These are phyloP conservation scores for Pseudotulostoma volvatum DNA, from an alignment of 495 filamentous ascomycete species.

Conservation along the genomic window DNA sequence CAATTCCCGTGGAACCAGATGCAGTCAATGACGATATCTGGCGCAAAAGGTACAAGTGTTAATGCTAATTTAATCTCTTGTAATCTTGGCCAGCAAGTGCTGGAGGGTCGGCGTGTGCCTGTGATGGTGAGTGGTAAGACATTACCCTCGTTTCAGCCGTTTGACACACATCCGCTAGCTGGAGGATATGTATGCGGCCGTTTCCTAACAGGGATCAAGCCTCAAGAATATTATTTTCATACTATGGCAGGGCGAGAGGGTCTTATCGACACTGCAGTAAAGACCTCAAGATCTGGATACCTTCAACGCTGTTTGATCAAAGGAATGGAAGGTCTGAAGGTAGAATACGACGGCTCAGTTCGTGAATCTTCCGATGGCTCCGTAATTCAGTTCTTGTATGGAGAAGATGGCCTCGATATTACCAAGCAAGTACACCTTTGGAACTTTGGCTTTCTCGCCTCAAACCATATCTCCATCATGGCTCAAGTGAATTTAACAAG, in stretches of 20 bases:
- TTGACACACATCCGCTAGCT: conserved; percentile 73
- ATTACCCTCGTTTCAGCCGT: conserved; percentile 83
- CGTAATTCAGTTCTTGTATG: conserved; percentile 89
- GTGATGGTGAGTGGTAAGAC: conserved; percentile 98
- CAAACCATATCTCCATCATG: conserved; percentile 49
- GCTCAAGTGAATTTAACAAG: conserved; percentile 33
- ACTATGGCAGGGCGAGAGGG: conserved; percentile 98
- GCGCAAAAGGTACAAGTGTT: conserved; percentile 82
- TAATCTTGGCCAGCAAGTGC: conserved; percentile 89
- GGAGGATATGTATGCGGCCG: conserved; percentile 90
- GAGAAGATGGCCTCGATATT: conserved; percentile 89
- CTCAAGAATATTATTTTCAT: conserved; percentile 99
- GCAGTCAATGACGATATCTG: conserved; percentile 95
- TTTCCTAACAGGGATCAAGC: conserved; percentile 94
- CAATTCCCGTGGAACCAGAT: conserved; percentile 94
- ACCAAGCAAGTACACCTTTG: conserved; percentile 83
- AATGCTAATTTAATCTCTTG: conserved; percentile 97
- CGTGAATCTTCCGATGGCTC: conserved; percentile 76
- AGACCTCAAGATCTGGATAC: conserved; percentile 93
- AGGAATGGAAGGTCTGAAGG: conserved; percentile 89
- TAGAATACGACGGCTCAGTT: conserved; percentile 86
- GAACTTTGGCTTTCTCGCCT: conserved; percentile 77
- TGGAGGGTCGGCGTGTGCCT: conserved; percentile 89
- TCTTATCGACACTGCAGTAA: conserved; percentile 97
- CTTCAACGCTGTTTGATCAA: conserved; percentile 96